Evolutionary conservation across 805 yeast genomes (phyloP), one percentile per base, ranked within the genome.

Genomic region (Kazachstania psychrophila): DNA sequence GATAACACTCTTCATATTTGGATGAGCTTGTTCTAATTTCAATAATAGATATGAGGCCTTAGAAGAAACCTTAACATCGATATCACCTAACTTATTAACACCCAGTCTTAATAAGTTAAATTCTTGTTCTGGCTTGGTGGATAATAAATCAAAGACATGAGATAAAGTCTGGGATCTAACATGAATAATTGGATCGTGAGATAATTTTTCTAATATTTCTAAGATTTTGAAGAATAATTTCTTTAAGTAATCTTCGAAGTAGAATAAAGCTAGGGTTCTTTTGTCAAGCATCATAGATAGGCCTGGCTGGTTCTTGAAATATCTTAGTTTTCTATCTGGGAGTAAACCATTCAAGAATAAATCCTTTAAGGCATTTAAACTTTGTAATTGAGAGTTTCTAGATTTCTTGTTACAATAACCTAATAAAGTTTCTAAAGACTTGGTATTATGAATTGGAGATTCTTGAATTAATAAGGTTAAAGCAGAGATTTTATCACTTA

Each of bases 71-170:
- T 86, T 86, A 44, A 84, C 81, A 44, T 89, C 96, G 30, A 73
- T 72, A 56, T 92, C 98, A 62, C 98, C 98, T 25, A 92, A 68
- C 58, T 92, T 92, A 60, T 92, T 92, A 31, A 87, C 92, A 36
- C 95, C 95, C 37, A 92, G 68, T 49, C 87, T 73, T 50, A 92
- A 68, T 46, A 92, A 66, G 58, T 92, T 92, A 36, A 79, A 94
- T 60, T 92, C 98, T 66, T 92, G 98, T 64, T 92, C 98, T 4
- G 98, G 97, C 59, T 88, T 89, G 5, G 80, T 69, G 45, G 77
- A 77, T 41, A 92, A 65, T 30, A 92, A 66, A 39, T 83, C 94
- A 47, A 87, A 83, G 23, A 88, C 72, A 53, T 84, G 87, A 28
- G 74, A 66, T 23, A 87, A 73, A 20, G 81, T 76, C 44, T 76